Base-by-base conservation (phyloP, 1,284 basidiomycete species). In the Pulveroboletus sp. region DNA sequence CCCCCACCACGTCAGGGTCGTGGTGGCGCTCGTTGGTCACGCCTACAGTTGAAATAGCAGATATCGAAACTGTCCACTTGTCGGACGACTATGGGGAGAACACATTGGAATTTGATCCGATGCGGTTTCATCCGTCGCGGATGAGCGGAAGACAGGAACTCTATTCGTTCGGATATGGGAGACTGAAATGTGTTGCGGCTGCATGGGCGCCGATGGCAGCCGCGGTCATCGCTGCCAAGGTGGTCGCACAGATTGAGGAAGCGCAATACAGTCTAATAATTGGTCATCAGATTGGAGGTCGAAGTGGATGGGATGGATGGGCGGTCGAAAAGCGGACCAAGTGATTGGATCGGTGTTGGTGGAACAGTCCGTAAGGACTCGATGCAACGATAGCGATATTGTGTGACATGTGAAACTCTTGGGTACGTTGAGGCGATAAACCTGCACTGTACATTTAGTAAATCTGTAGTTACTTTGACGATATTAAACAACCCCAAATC, bases 151-250 rank as follows among this genome's bases (percentile, higher is more conserved):
- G 12, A 3, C 22, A 61, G 1, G 68, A 73, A 39, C 22, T 73
- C 29, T 71, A 79, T 15, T 70, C 78, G 0, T 85, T 85, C 59
- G 83, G 83, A 3, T 63, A 72, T 42, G 81, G 82, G 0, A 71
- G 62, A 4, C 57, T 81, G 2, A 72, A 67, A 18, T 85, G 83
- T 47, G 62, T 80, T 1, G 83, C 81, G 0, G 69, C 70, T 4
- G 65, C 65, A 1, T 84, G 82, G 82, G 83, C 83, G 2, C 83
- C 83, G 0, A 72, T 78, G 65, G 81, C 81, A 0, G 78, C 75
- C 0, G 83, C 69, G 0, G 56, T 82, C 2, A 75, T 84, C 9
- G 69, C 70, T 6, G 79, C 75, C 0, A 75, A 76, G 5, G 62
- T 82, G 0, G 53, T 82, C 0, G 64, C 68, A 11, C 62, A 66